Evolutionary conservation across 352 stramenopile genomes (phyloP).

Genomic region (Phytophthora crassamura): DNA sequence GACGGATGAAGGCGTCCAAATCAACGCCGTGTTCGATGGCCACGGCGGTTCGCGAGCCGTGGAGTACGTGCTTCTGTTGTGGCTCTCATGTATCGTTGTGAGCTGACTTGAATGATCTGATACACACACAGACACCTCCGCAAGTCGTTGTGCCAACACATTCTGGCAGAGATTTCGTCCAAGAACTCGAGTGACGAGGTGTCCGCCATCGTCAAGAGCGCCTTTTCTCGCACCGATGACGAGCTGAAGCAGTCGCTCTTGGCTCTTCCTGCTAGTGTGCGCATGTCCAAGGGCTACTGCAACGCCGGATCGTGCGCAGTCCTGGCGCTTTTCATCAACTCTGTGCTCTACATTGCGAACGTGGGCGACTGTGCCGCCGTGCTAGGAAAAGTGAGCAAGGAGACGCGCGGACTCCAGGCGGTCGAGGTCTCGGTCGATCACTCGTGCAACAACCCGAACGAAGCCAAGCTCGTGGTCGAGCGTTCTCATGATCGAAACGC

Average conservation of each 20-base stretch:
- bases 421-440: slow-evolving; percentile 63
- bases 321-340: slow-evolving; percentile 65
- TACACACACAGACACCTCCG: slow-evolving; percentile 38
- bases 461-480: slow-evolving; percentile 64
- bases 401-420: slow-evolving; percentile 36
- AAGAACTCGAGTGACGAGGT: slow-evolving; percentile 45
- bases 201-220: slow-evolving; percentile 32
- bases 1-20: slow-evolving; percentile 42
- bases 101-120: slow-evolving; percentile 6
- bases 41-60: slow-evolving; percentile 73
- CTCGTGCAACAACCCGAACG: slow-evolving; percentile 61
- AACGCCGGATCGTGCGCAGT: slow-evolving; percentile 76
- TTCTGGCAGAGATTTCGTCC: slow-evolving; percentile 36
- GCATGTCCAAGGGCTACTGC: slow-evolving; percentile 72
- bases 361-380: slow-evolving; percentile 93
- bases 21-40: slow-evolving; percentile 72
- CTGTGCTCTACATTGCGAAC: slow-evolving; percentile 87
- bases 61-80: slow-evolving; percentile 46
- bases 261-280: slow-evolving; percentile 42
- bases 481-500: slow-evolving; percentile 77
- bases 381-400: slow-evolving; percentile 68
- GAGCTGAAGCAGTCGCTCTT: slow-evolving; percentile 65
- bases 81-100: too few species aligned
- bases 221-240: slow-evolving; percentile 64
- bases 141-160: slow-evolving; percentile 46